A percentile compares a stretch with the other conserved stretches of the same genome.
Evolutionary conservation across 192 early-diverging fungal genomes (phyloP).

Genomic region (Oehlia diaphana): DNA sequence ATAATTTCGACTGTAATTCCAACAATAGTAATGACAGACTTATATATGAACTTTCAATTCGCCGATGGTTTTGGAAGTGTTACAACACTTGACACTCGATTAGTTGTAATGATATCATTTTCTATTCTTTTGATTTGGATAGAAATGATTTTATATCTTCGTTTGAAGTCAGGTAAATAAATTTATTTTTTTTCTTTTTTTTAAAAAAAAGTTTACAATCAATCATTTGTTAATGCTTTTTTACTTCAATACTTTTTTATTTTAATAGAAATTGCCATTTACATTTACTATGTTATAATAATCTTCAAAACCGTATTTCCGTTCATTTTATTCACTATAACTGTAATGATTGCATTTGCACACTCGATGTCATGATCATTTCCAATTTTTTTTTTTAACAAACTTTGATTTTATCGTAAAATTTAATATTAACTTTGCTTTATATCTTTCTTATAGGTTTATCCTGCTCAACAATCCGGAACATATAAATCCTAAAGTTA

Average conservation of each 20-base stretch:
- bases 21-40: neutral
- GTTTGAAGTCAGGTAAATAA: neutral
- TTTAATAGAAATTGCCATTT: too few species aligned
- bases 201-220: too few species aligned
- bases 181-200: too few species aligned
- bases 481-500: too few species aligned
- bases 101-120: neutral
- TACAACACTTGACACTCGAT: neutral
- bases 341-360: neutral
- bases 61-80: neutral
- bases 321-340: neutral
- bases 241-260: neutral
- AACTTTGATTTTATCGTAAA: neutral
- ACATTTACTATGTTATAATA: neutral
- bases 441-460: neutral
- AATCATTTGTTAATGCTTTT: neutral
- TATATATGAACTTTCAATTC: neutral
- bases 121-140: neutral
- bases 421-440: too few species aligned
- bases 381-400: neutral
- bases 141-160: neutral
- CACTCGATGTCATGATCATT: neutral
- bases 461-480: neutral
- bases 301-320: neutral
- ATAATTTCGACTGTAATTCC: neutral